Conservation (phyloP, 345 rosid species). For the Moricandia moricandioides region DNA sequence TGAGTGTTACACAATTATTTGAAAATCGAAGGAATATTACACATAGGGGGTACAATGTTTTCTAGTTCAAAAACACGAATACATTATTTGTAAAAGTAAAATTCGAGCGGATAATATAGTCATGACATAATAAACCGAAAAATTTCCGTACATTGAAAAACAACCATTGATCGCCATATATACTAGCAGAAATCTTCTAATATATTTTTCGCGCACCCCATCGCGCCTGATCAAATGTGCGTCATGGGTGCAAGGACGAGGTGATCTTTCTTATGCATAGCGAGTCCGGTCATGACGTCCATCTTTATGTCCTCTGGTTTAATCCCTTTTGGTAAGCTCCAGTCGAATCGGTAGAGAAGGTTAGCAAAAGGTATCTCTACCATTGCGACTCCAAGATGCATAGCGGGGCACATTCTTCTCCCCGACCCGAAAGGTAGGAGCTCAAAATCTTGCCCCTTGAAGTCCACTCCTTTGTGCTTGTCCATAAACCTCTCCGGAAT, state of each 20-base stretch:
- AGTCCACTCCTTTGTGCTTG: slow-evolving; percentile 32
- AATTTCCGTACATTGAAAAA: neutral
- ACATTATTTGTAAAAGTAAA: slow-evolving; percentile 8
- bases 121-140: neutral
- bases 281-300: slow-evolving; percentile 40
- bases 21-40: neutral
- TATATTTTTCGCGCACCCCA: neutral
- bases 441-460: slow-evolving; percentile 36
- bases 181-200: neutral
- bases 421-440: slow-evolving; percentile 35
- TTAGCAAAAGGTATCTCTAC: slow-evolving; percentile 38
- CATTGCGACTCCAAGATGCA: slow-evolving; percentile 35
- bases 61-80: neutral
- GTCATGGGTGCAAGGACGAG: slow-evolving; percentile 25
- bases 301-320: slow-evolving; percentile 35
- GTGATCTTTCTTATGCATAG: slow-evolving; percentile 38
- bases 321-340: slow-evolving; percentile 26
- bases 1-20: neutral
- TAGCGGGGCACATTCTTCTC: slow-evolving; percentile 33
- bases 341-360: slow-evolving; percentile 30
- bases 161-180: neutral
- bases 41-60: neutral
- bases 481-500: slow-evolving; percentile 35
- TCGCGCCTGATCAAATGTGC: slow-evolving; percentile 3
- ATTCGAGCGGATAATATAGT: slow-evolving; percentile 1